phyloP scores from a whole-genome alignment of 495 filamentous ascomycete species.

The Aspergillus diversus region DNA sequence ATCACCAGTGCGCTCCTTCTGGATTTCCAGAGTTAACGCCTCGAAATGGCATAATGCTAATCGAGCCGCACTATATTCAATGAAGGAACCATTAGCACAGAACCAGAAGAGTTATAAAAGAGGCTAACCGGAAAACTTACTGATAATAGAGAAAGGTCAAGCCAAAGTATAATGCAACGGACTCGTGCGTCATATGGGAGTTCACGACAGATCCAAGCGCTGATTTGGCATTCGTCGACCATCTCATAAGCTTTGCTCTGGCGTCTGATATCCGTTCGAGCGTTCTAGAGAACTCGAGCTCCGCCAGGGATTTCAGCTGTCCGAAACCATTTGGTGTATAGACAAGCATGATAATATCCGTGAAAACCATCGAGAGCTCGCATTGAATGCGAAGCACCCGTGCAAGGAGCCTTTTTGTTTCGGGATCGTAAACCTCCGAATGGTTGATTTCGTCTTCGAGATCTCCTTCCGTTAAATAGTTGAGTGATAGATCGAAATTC shows the following conservation, averaged over 20 bases:
- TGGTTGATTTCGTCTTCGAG: constrained; percentile 12
- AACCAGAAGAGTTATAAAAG: not conserved
- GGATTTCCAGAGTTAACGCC: constrained; percentile 7
- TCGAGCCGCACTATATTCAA: constrained; percentile 7
- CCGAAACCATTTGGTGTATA: constrained; percentile 5
- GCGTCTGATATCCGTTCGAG: not conserved
- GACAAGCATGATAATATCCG: constrained; percentile 8
- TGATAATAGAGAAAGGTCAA: constrained; percentile 14
- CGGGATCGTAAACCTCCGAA: constrained; percentile 13
- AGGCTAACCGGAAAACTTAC: not conserved
- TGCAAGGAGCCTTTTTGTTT: constrained; percentile 6
- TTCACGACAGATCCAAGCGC: constrained; percentile 3
- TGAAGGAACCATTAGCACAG: not conserved
- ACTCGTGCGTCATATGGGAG: constrained; percentile 7
- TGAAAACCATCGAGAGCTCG: constrained; percentile 1
- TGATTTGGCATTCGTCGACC: constrained; percentile 8
- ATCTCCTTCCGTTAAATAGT: constrained; percentile 1
- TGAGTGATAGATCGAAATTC: constrained; percentile 2
- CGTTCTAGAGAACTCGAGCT: not conserved
- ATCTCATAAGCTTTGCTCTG: not conserved
- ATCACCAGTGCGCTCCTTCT: not conserved
- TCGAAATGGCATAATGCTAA: constrained; percentile 14
- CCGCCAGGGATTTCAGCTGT: not conserved
- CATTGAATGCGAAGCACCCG: constrained; percentile 9
- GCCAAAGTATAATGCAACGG: constrained; percentile 11